A percentile compares a stretch with the other conserved stretches of the same genome.
Evolutionary conservation across 768 basidiomycete genomes (phyloP).

Genomic region (Suillus paluster): DNA sequence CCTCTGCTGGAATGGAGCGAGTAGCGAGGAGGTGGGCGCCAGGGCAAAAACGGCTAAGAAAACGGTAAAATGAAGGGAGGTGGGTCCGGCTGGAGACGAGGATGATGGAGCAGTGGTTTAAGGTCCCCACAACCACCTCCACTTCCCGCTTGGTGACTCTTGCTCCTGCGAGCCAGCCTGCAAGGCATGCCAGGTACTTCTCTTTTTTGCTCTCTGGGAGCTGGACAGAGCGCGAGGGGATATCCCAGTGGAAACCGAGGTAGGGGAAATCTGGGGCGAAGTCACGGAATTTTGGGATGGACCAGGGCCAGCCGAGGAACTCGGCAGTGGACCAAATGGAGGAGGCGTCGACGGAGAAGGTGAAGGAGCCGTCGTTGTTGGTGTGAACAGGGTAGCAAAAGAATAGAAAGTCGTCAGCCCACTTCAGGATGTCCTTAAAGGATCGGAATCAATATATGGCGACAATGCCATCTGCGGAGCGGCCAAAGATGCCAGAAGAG

Average conservation of each 20-base stretch:
- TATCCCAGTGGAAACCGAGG: constrained; percentile 37
- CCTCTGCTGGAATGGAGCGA: constrained; percentile 16
- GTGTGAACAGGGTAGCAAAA: constrained; percentile 22
- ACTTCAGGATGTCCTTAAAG: constrained; percentile 32
- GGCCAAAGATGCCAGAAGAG: constrained; percentile 35
- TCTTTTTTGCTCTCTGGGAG: constrained; percentile 24
- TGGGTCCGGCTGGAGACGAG: constrained; percentile 33
- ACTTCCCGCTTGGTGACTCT: constrained; percentile 21
- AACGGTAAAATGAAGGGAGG: constrained; percentile 34
- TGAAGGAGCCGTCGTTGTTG: not conserved
- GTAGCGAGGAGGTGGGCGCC: constrained; percentile 14
- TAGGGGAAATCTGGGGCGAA: constrained; percentile 19
- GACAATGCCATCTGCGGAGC: constrained; percentile 35
- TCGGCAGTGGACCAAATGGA: constrained; percentile 29
- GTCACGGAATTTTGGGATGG: not conserved
- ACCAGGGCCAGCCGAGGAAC: constrained; percentile 41
- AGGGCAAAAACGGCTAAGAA: constrained; percentile 28
- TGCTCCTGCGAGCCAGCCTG: no score
- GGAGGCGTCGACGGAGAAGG: constrained; percentile 22
- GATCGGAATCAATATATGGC: constrained; percentile 26
- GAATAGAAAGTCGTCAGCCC: constrained; percentile 43
- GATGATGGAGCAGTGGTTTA: constrained; percentile 41
- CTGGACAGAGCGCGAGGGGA: constrained; percentile 24
- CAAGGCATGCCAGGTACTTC: constrained; percentile 33
- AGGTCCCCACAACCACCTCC: constrained; percentile 36